These are phyloP conservation scores for Yamadazyma sp. DNA, from an alignment of 805 yeast genomes.

Conservation along the genomic window DNA sequence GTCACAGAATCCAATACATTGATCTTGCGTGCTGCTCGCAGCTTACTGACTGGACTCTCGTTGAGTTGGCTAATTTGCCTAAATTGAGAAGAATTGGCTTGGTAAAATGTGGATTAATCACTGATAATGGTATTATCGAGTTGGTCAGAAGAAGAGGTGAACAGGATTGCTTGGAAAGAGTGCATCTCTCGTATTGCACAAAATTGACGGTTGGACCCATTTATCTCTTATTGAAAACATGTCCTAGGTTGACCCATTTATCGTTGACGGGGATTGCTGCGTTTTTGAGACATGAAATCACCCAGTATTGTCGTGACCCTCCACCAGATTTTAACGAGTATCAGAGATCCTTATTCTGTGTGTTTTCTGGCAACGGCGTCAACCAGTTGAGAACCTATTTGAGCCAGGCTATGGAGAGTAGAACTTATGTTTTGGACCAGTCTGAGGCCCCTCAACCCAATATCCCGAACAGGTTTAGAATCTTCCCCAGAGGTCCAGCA, in stretches of 20 bases:
- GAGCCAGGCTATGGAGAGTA: constrained; percentile 42
- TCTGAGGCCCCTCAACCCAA: constrained; percentile 1
- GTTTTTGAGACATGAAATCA: constrained; percentile 83
- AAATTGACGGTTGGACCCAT: constrained; percentile 78
- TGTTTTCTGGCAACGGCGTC: constrained; percentile 90
- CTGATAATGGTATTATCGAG: constrained; percentile 77
- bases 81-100: constrained; percentile 86
- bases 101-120: constrained; percentile 85
- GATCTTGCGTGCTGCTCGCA: constrained; percentile 94
- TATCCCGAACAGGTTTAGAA: neutral
- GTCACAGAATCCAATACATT: constrained; percentile 85
- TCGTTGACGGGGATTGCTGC: constrained; percentile 90
- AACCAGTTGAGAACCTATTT: constrained; percentile 69
- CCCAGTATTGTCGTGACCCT: constrained; percentile 85
- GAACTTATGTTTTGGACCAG: constrained; percentile 33
- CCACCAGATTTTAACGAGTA: constrained; percentile 88
- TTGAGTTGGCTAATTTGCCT: constrained; percentile 73
- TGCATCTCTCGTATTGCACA: constrained; percentile 89
- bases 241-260: constrained; percentile 85
- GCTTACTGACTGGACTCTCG: constrained; percentile 78
- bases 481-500: constrained; percentile 2
- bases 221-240: constrained; percentile 66
- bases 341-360: constrained; percentile 86
- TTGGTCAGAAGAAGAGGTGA: constrained; percentile 66
- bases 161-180: constrained; percentile 85